Conservation (phyloP, 2,329 filamentous ascomycete species). For the Ramularia collo-cygni region DNA sequence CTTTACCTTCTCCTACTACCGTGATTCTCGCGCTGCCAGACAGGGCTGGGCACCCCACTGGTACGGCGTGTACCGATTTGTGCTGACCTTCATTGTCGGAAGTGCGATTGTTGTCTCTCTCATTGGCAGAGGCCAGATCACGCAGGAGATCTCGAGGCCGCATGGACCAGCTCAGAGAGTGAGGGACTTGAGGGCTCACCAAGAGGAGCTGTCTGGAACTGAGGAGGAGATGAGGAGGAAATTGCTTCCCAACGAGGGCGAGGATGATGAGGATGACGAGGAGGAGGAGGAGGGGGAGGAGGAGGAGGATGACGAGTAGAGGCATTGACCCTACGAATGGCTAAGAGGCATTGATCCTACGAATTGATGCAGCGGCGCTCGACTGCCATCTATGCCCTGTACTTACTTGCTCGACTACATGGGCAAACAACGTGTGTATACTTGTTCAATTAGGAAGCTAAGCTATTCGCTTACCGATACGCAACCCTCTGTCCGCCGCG, state of each 20-base stretch:
- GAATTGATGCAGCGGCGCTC: too few relatives aligned
- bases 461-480: slow-evolving; percentile 34
- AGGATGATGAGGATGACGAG: slow-evolving; percentile 26
- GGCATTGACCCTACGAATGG: not conserved
- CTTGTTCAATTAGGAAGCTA: too few relatives aligned
- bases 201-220: slow-evolving; percentile 23
- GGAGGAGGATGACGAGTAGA: slow-evolving; percentile 4
- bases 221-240: slow-evolving; percentile 29
- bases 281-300: slow-evolving; percentile 13
- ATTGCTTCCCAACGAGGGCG: slow-evolving; percentile 24
- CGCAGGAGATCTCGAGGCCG: slow-evolving; percentile 45
- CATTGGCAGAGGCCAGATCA: slow-evolving; percentile 74
- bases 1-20: slow-evolving; percentile 81
- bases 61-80: slow-evolving; percentile 87
- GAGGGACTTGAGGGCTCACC: slow-evolving; percentile 40
- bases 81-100: slow-evolving; percentile 84
- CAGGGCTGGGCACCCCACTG: slow-evolving; percentile 75
- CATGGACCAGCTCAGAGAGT: slow-evolving; percentile 42
- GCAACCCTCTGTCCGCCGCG: slow-evolving; percentile 43
- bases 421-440: too few relatives aligned
- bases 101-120: slow-evolving; percentile 72
- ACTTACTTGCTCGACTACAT: too few relatives aligned
- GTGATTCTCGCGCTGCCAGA: slow-evolving; percentile 65
- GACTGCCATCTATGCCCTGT: too few relatives aligned
- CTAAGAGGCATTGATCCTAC: too few relatives aligned